Base-by-base conservation (phyloP, 495 filamentous ascomycete species). In the Clavariopsis aquatica region DNA sequence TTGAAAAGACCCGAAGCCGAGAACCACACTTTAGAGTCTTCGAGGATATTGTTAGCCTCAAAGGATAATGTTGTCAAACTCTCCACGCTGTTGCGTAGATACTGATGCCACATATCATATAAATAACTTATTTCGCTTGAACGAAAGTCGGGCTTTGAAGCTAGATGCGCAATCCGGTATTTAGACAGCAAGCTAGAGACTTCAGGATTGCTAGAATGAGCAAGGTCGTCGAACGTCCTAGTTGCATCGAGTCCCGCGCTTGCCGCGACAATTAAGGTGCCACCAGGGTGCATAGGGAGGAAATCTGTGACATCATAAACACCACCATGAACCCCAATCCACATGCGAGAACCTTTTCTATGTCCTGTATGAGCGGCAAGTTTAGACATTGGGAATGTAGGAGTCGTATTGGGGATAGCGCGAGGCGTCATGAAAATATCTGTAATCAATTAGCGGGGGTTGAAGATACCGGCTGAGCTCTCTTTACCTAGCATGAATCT, bases 391-490 rank as follows among this genome's bases (percentile, higher is more conserved):
- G 78, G 74, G 52, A 82, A 78, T 0, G 77, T 77, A 17, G 79
- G 78, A 22, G 78, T 66, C 49, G 80, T 79, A 69, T 76, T 80
- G 12, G 79, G 77, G 43, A 82, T 75, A 2, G 79, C 75, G 63
- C 76, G 78, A 7, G 80, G 80, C 15, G 80, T 81, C 80, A 83
- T 83, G 69, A 82, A 83, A 54, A 83, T 80, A 57, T 83, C 80
- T 57, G 20, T n/a, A 7, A 45, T 3, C 26, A 49, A n/a, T 47
- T 49, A 49, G 47, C 17, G 26, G 23, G 8, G 3, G 29, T 20
- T 17, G 8, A 22, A 24, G 20, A 3, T 28, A 8, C 7, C 2
- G 31, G 9, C 2, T 22, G 15, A 26, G 23, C 2, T 5, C 2
- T 6, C 29, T 34, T 6, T 57, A 57, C 54, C 59, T 1, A 83